A percentile compares a stretch with the other conserved stretches of the same genome.
phyloP scores from a whole-genome alignment of 306 rosid species.

The Nissolia schottii region DNA sequence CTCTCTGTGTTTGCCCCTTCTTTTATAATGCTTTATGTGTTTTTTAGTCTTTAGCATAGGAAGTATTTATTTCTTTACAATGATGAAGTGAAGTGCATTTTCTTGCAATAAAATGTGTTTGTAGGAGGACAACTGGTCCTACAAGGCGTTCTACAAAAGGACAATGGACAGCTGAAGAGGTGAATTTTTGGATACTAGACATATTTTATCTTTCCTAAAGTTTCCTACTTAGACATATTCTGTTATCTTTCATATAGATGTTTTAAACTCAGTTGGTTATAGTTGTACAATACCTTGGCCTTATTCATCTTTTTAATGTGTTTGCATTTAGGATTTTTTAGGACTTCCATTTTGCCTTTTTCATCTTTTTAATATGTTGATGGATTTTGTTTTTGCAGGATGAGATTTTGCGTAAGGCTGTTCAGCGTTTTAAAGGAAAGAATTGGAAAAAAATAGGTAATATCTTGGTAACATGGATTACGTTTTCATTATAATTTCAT shows the following conservation, averaged over 20 bases:
- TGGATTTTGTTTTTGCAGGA: conserved; percentile 53
- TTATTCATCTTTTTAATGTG: background rate
- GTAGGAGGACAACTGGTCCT: conserved; percentile 97
- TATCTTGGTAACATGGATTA: background rate
- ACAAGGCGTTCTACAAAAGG: conserved; percentile 99
- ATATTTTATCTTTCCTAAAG: conserved; percentile 9
- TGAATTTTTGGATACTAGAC: conserved; percentile 17
- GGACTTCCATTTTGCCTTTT: no score
- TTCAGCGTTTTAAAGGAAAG: conserved; percentile 90
- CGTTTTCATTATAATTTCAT: background rate
- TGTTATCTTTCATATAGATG: background rate
- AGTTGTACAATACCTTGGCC: background rate
- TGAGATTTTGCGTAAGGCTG: conserved; percentile 74
- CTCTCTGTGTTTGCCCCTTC: background rate
- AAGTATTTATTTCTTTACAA: background rate
- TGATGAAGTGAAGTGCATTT: background rate
- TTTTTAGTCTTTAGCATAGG: background rate
- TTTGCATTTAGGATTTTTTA: background rate
- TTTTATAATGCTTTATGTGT: background rate
- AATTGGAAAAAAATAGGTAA: conserved; percentile 98
- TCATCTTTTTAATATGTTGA: background rate
- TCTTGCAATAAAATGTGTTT: conserved; percentile 19
- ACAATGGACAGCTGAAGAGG: conserved; percentile 97
- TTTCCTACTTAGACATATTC: background rate
- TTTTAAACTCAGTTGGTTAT: background rate